phyloP scores from a whole-genome alignment of 164 flowering plant species.

The Hamamelis virginiana region DNA sequence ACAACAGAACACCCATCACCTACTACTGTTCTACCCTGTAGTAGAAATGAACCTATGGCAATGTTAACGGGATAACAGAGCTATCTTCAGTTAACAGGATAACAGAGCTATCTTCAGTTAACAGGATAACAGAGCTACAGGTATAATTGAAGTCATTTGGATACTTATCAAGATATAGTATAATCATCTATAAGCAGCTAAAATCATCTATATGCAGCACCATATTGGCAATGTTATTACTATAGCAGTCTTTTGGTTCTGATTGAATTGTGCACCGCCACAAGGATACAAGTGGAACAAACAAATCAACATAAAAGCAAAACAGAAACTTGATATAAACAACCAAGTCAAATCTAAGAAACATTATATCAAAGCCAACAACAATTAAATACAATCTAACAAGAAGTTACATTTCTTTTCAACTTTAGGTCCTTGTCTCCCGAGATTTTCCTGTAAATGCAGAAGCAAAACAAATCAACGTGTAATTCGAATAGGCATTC shows the following conservation, averaged over 20 bases:
- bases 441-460: constrained; percentile 29
- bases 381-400: neutral
- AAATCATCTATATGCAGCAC: neutral
- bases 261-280: neutral
- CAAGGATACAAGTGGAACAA: neutral
- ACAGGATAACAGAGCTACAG: no score
- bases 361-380: constrained; percentile 4
- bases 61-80: no score
- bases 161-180: no score
- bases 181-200: neutral
- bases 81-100: no score
- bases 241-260: neutral
- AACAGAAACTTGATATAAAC: neutral
- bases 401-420: constrained; percentile 34
- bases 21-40: no score
- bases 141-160: no score
- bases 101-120: no score
- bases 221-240: neutral
- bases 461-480: constrained; percentile 1
- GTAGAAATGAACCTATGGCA: no score
- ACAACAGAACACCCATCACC: no score
- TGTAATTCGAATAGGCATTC: neutral
- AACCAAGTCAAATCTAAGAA: neutral
- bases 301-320: neutral
- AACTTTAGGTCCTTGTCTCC: constrained; percentile 22